A percentile compares a stretch with the other conserved stretches of the same genome.
phyloP scores from a whole-genome alignment of 208 protist genomes.

The Trypanosomatidae sp. region DNA sequence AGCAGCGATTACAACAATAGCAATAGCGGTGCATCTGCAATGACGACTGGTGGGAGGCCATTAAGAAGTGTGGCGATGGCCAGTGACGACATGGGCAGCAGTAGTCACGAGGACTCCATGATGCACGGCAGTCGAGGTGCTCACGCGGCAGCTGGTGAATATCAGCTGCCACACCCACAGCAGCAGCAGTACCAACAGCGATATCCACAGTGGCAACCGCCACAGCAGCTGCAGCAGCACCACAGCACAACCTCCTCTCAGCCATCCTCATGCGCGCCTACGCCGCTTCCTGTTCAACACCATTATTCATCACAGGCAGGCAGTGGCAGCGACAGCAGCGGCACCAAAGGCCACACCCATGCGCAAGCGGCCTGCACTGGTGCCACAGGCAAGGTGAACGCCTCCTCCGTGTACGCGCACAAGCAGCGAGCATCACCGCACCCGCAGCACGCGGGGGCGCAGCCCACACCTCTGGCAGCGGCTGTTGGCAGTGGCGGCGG shows the following conservation, averaged over 20 bases:
- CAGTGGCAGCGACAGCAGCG: constrained; percentile 1
- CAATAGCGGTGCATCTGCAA: not conserved
- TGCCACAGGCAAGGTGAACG: constrained; percentile 3
- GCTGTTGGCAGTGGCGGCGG: not conserved
- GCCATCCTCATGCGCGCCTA: not conserved
- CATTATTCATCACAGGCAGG: not conserved
- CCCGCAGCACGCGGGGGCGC: not conserved
- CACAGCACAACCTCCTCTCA: not conserved
- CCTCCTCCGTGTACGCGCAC: not conserved
- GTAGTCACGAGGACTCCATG: constrained; percentile 3
- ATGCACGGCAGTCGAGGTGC: not conserved
- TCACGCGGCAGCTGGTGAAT: constrained; percentile 4
- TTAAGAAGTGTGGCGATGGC: not conserved
- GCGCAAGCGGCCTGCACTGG: not conserved
- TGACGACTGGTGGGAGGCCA: not conserved
- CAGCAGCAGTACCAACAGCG: constrained; percentile 2
- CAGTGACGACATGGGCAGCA: not conserved
- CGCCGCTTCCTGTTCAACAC: not conserved
- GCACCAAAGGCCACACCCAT: not conserved
- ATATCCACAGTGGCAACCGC: not conserved
- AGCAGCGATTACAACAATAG: not conserved
- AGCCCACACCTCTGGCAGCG: not conserved
- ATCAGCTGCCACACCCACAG: not conserved
- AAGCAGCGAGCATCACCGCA: not conserved
- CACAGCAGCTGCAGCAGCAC: constrained; percentile 8